phyloP scores from a whole-genome alignment of 345 rosid genomes.

The Psidium guajava region DNA sequence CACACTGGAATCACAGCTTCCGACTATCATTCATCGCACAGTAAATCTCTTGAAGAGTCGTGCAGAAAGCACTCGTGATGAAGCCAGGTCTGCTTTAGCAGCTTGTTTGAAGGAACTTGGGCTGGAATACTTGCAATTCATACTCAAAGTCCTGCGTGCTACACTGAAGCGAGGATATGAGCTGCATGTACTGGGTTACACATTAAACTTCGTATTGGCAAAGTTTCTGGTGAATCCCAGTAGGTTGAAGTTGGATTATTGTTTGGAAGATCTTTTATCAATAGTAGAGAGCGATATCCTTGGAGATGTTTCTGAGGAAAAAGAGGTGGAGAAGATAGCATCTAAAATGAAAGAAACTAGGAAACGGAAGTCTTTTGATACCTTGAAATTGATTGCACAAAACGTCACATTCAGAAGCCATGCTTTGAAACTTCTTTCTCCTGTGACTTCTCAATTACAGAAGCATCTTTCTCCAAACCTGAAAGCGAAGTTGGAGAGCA shows the following conservation, averaged over 20 bases:
- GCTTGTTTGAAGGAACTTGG: constrained; percentile 94
- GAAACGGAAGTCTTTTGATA: constrained; percentile 59
- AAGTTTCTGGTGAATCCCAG: constrained; percentile 29
- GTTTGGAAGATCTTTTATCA: constrained; percentile 65
- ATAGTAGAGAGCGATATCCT: constrained; percentile 71
- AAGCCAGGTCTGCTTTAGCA: constrained; percentile 76
- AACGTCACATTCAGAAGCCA: constrained; percentile 57
- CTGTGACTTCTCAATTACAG: constrained; percentile 46
- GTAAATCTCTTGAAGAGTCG: constrained; percentile 67
- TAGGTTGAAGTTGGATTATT: constrained; percentile 63
- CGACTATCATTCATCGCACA: constrained; percentile 58
- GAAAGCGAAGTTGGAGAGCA: constrained; percentile 57
- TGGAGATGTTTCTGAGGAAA: constrained; percentile 89
- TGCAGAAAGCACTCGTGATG: constrained; percentile 52
- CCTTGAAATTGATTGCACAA: constrained; percentile 65
- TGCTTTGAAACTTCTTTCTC: constrained; percentile 56
- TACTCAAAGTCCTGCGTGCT: constrained; percentile 47
- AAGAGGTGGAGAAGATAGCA: constrained; percentile 74
- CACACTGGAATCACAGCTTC: constrained; percentile 62
- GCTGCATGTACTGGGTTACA: constrained; percentile 80
- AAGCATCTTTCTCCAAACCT: constrained; percentile 63
- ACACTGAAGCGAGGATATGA: constrained; percentile 77
- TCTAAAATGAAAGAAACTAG: constrained; percentile 88
- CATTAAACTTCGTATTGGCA: constrained; percentile 51
- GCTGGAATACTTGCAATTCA: constrained; percentile 58